Conservation (phyloP, 2,329 filamentous ascomycete species). For the Phaeosphaeria sp. region DNA sequence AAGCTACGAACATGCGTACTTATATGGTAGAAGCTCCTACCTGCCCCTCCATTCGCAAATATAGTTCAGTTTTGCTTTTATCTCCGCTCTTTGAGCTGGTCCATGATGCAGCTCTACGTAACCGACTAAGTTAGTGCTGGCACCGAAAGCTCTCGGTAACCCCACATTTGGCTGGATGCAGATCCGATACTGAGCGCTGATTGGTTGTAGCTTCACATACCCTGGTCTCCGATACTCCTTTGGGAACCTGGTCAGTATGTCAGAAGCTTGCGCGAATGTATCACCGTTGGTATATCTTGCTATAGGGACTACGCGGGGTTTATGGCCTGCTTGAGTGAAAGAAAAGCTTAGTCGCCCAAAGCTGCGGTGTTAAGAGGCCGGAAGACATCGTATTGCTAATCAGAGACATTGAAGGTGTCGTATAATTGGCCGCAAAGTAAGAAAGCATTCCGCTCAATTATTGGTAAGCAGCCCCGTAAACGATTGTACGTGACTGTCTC, state of each 20-base stretch:
- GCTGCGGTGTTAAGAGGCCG: not conserved
- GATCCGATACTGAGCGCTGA: not conserved
- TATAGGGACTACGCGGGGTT: not conserved
- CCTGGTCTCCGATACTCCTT: constrained; percentile 5
- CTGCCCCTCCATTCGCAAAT: not conserved
- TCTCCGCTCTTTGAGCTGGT: not conserved
- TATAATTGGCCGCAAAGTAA: no score
- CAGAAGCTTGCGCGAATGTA: no score
- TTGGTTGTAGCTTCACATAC: not conserved
- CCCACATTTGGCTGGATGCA: not conserved
- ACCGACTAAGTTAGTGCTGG: not conserved
- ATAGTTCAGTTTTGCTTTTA: not conserved
- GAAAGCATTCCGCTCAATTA: no score
- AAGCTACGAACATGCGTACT: not conserved
- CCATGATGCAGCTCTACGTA: not conserved
- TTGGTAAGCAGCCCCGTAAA: no score
- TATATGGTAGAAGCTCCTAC: not conserved
- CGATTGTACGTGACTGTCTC: no score
- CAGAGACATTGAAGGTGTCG: not conserved
- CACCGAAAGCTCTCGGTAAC: not conserved
- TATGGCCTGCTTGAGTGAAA: not conserved
- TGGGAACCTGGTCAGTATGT: not conserved
- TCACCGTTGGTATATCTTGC: not conserved
- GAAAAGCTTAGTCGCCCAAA: not conserved
- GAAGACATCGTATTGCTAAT: not conserved